Conservation (phyloP, 257 asterid species). For the Plectranthus barbatus region DNA sequence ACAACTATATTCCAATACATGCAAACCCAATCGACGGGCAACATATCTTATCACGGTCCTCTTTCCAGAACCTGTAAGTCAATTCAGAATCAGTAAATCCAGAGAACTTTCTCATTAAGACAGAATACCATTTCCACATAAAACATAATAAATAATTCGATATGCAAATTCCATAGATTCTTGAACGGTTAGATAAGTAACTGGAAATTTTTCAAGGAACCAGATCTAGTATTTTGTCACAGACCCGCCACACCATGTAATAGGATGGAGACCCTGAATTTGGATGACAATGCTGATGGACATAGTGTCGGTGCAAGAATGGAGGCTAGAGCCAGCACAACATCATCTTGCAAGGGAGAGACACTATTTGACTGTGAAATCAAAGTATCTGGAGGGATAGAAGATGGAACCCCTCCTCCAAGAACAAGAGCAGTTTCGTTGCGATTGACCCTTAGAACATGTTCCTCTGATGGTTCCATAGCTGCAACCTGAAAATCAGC, state of each 20-base stretch:
- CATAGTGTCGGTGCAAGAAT: constrained; percentile 74
- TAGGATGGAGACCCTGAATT: constrained; percentile 73
- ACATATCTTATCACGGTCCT: constrained; percentile 75
- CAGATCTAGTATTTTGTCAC: constrained; percentile 18
- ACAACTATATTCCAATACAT: constrained; percentile 86
- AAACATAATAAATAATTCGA: too few species aligned
- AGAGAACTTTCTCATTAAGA: neutral
- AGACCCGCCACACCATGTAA: constrained; percentile 76
- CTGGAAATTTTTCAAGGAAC: neutral
- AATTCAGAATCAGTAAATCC: constrained; percentile 16
- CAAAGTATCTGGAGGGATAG: constrained; percentile 66
- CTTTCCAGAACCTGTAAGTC: constrained; percentile 78
- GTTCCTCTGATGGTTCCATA: constrained; percentile 82
- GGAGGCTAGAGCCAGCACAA: constrained; percentile 60
- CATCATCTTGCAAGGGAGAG: constrained; percentile 59
- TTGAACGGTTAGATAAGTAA: neutral
- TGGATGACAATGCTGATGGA: constrained; percentile 75
- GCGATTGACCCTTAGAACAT: constrained; percentile 62
- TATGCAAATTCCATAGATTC: neutral
- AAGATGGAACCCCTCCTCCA: constrained; percentile 79
- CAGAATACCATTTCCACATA: neutral
- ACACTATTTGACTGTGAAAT: constrained; percentile 31
- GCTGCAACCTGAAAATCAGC: constrained; percentile 58
- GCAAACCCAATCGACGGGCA: constrained; percentile 84
- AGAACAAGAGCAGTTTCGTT: constrained; percentile 85